Evolutionary conservation across 129 eudicot genomes (phyloP).

Genomic region (Flaveria ramosissima): DNA sequence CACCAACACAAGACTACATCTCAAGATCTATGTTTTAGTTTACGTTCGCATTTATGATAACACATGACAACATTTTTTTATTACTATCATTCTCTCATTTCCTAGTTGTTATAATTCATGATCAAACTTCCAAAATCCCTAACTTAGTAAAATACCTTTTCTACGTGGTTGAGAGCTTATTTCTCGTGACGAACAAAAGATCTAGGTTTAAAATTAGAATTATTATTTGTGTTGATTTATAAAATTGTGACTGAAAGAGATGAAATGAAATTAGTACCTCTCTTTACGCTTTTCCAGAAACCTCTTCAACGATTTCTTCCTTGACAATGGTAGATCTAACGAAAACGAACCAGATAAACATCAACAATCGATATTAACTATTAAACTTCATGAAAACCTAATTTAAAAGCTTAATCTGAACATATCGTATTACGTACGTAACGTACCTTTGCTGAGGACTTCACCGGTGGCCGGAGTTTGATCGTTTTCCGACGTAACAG

Average conservation of each 20-base stretch:
- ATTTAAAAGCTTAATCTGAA: not conserved
- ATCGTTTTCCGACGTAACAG: conserved; percentile 2
- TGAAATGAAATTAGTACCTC: conserved; percentile 34
- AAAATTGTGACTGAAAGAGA: not conserved
- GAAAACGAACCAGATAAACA: not conserved
- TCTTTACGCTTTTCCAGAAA: conserved; percentile 73
- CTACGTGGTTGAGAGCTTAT: too few relatives aligned
- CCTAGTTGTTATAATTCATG: not conserved
- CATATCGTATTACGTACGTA: conserved; percentile 10
- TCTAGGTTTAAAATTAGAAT: not conserved
- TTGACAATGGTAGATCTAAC: conserved; percentile 52
- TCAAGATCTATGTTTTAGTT: too few relatives aligned
- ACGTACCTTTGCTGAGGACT: conserved; percentile 39
- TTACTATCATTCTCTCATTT: too few relatives aligned
- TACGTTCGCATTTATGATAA: too few relatives aligned
- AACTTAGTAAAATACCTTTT: too few relatives aligned
- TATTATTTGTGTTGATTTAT: too few relatives aligned
- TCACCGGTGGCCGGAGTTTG: conserved; percentile 17
- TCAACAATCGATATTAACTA: not conserved
- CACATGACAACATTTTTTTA: too few relatives aligned
- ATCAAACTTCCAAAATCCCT: not conserved
- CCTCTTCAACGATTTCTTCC: conserved; percentile 66
- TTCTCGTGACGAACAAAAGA: too few relatives aligned
- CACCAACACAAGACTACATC: too few relatives aligned
- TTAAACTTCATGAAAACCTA: not conserved